A percentile compares a stretch with the other conserved stretches of the same genome.
Conservation (phyloP, 139 green algal genomes). For the Chlamydomonas sp. region DNA sequence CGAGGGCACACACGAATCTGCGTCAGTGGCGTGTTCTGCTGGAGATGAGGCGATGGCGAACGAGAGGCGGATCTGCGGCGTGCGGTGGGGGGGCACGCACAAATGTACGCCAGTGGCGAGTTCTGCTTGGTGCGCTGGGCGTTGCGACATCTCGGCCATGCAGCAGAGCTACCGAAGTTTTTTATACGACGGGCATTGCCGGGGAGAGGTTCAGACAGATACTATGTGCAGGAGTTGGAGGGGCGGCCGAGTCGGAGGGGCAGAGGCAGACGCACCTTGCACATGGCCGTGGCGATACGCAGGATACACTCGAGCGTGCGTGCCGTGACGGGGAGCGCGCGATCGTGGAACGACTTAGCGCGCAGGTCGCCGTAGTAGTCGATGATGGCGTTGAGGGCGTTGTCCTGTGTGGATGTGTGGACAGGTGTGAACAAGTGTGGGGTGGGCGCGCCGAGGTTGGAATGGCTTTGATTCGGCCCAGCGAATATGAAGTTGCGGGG, state of each 20-base stretch:
- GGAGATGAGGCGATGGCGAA: too few species aligned
- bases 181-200: not conserved
- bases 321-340: conserved; percentile 63
- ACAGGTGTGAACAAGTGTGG: too few species aligned
- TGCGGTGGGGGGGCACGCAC: too few species aligned
- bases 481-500: too few species aligned
- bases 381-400: conserved; percentile 58
- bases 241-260: too few species aligned
- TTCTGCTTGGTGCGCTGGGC: not conserved
- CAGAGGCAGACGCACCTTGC: conserved; percentile 67
- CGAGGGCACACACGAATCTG: conserved; percentile 18
- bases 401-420: conserved; percentile 24
- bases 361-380: conserved; percentile 82
- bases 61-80: too few species aligned
- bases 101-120: too few species aligned
- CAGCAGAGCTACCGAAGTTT: not conserved
- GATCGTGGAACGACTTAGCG: not conserved
- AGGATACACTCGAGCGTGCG: conserved; percentile 95
- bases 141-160: not conserved
- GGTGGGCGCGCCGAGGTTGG: not conserved
- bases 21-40: not conserved
- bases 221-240: not conserved
- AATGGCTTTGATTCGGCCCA: too few species aligned
- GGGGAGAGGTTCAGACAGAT: not conserved
- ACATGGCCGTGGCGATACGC: conserved; percentile 85